Conservation (phyloP, 345 rosid species). For the Murraya paniculata region DNA sequence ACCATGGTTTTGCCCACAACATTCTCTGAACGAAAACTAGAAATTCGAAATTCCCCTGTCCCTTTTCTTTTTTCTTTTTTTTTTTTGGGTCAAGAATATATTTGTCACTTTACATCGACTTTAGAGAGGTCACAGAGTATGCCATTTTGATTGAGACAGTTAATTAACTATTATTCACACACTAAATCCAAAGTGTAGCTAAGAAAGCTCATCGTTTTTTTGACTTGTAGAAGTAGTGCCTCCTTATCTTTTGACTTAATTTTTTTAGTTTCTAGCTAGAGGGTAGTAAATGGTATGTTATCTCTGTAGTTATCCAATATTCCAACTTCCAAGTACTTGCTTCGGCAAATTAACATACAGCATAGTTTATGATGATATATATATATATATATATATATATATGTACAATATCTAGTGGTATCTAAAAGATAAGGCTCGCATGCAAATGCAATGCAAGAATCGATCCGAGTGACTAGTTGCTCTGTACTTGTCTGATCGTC, state of each 20-base stretch:
- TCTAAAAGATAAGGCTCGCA: neutral
- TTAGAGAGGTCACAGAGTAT: too few species aligned
- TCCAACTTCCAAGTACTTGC: neutral
- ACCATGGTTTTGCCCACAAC: conserved; percentile 6
- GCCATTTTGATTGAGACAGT: neutral
- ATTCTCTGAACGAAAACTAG: neutral
- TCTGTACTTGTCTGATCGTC: neutral
- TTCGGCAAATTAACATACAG: neutral
- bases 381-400: too few species aligned
- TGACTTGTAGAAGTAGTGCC: neutral
- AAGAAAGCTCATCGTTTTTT: too few species aligned
- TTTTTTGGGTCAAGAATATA: neutral
- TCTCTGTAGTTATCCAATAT: neutral
- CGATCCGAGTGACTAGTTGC: neutral
- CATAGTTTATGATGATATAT: neutral
- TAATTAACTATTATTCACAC: neutral
- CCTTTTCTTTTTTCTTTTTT: too few species aligned
- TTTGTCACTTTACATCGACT: neutral
- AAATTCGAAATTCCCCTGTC: neutral
- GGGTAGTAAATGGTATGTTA: too few species aligned
- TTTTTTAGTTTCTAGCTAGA: neutral
- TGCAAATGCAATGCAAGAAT: neutral
- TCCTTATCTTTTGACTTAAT: too few species aligned
- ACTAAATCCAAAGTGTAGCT: neutral
- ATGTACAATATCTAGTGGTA: neutral